A percentile compares a stretch with the other conserved stretches of the same genome.
Conservation (phyloP, 2,329 filamentous ascomycete species). For the Conoideocrella luteorostrata region DNA sequence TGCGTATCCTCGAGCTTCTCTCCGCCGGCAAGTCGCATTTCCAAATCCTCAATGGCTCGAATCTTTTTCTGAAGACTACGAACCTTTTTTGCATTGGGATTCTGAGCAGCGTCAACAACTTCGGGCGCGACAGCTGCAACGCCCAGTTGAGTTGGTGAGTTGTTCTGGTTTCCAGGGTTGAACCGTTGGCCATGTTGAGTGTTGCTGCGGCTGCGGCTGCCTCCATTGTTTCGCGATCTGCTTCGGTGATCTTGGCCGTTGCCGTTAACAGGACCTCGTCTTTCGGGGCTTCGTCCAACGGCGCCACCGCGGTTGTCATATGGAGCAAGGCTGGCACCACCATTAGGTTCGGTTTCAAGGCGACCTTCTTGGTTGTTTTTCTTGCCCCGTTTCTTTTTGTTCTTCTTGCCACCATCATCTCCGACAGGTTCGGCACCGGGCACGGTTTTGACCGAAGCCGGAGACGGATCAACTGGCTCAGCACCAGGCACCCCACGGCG, state of each 20-base stretch:
- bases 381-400: constrained; percentile 96
- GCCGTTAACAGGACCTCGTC: constrained; percentile 40
- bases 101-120: constrained; percentile 41
- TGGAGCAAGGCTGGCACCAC: constrained; percentile 41
- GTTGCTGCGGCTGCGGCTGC: constrained; percentile 47
- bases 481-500: constrained; percentile 83
- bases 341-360: constrained; percentile 35
- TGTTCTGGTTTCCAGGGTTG: constrained; percentile 20
- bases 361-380: constrained; percentile 79
- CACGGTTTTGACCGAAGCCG: constrained; percentile 63
- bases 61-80: constrained; percentile 94
- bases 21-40: constrained; percentile 89
- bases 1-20: constrained; percentile 98
- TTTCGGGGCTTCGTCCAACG: constrained; percentile 58
- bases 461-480: constrained; percentile 60
- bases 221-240: constrained; percentile 47
- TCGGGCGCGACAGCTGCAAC: constrained; percentile 39
- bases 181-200: constrained; percentile 34
- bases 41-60: constrained; percentile 92
- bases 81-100: constrained; percentile 88
- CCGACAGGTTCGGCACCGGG: constrained; percentile 56
- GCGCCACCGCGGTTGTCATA: constrained; percentile 27
- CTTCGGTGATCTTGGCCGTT: constrained; percentile 44
- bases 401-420: constrained; percentile 74
- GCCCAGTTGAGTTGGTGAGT: constrained; percentile 17